phyloP scores from a whole-genome alignment of 1,139 yeast species.

The Zygotorulaspora mrakii region DNA sequence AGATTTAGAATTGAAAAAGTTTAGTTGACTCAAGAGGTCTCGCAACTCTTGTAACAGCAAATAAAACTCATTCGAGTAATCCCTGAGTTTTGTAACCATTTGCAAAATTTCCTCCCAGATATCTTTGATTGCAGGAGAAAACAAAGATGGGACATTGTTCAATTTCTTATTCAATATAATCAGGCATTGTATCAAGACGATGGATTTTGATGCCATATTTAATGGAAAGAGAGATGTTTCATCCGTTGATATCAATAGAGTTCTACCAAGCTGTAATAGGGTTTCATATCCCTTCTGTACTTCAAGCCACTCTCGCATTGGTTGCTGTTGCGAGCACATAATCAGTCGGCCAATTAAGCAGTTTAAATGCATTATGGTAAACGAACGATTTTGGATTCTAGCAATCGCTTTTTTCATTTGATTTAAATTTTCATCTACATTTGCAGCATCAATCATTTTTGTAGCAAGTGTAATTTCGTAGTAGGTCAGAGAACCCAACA shows the following conservation, averaged over 20 bases:
- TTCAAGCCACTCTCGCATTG: constrained; percentile 25
- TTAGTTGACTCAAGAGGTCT: constrained; percentile 15
- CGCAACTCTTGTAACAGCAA: constrained; percentile 27
- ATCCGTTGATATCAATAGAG: constrained; percentile 28
- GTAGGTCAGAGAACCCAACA: constrained; percentile 16
- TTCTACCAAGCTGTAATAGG: constrained; percentile 19
- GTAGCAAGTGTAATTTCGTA: constrained; percentile 21
- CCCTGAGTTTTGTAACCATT: constrained; percentile 23
- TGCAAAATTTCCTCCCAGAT: constrained; percentile 24
- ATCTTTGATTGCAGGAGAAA: constrained; percentile 13
- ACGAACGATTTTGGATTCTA: constrained; percentile 29
- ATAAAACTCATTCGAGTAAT: constrained; percentile 27
- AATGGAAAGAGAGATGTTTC: constrained; percentile 27
- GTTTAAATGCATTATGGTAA: constrained; percentile 30
- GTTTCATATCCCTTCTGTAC: constrained; percentile 24
- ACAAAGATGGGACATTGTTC: constrained; percentile 11
- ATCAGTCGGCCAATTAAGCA: constrained; percentile 25
- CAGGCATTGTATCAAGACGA: constrained; percentile 27
- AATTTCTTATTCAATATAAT: constrained; percentile 16
- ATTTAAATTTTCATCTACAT: constrained; percentile 12
- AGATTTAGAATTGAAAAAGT: constrained; percentile 20
- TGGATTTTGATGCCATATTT: constrained; percentile 27
- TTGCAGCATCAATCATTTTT: constrained; percentile 6
- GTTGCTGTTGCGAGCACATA: constrained; percentile 10
- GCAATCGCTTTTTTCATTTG: constrained; percentile 22